phyloP scores from a whole-genome alignment of 805 yeast genomes.

The Candida pseudoglaebosa region DNA sequence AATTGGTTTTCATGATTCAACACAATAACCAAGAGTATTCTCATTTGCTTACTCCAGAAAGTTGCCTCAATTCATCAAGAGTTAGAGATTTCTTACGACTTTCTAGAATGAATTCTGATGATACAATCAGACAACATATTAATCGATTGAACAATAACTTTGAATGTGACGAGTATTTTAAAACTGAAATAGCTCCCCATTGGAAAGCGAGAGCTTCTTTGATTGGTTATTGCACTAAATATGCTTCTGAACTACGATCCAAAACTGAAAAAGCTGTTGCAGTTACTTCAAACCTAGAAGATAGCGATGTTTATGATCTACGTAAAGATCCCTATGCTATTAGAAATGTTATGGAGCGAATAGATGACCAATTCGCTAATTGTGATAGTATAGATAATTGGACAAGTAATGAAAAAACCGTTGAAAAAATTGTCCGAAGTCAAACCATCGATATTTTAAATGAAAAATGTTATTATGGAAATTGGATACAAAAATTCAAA shows the following conservation, averaged over 20 bases:
- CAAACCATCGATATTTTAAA: slow-evolving; percentile 30
- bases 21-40: slow-evolving; percentile 2
- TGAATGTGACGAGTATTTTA: slow-evolving; percentile 28
- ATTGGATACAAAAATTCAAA: slow-evolving; percentile 31
- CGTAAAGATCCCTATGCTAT: slow-evolving; percentile 39
- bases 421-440: slow-evolving; percentile 31
- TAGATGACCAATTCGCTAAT: slow-evolving; percentile 20
- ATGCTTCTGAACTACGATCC: slow-evolving; percentile 21
- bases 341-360: slow-evolving; percentile 17
- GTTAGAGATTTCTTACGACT: slow-evolving; percentile 34
- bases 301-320: slow-evolving; percentile 21
- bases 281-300: slow-evolving; percentile 4
- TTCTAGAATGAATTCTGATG: slow-evolving; percentile 40
- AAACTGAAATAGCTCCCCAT: slow-evolving; percentile 25
- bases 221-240: slow-evolving; percentile 28
- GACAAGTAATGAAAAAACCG: slow-evolving; percentile 30
- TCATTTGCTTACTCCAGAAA: slow-evolving; percentile 23
- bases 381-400: slow-evolving; percentile 32
- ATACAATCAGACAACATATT: slow-evolving; percentile 34
- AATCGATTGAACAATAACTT: slow-evolving; percentile 19
- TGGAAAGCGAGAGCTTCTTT: slow-evolving; percentile 32
- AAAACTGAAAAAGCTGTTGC: slow-evolving; percentile 8
- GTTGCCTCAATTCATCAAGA: slow-evolving; percentile 30
- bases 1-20: neutral
- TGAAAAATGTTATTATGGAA: slow-evolving; percentile 33